Conservation (phyloP, 2,329 filamentous ascomycete genomes). For the Xylariales sp. region DNA sequence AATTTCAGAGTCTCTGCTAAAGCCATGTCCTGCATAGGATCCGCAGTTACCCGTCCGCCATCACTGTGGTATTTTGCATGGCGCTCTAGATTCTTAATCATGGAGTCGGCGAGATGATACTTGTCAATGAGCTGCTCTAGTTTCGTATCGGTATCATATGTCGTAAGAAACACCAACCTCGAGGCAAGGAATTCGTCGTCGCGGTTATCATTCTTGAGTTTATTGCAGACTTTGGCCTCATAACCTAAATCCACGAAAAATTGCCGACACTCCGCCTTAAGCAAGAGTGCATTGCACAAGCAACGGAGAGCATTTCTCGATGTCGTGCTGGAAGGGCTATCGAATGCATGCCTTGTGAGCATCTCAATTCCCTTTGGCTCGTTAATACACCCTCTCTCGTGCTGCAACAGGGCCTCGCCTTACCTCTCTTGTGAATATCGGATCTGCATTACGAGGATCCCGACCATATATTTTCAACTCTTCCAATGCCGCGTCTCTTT, state of each 20-base stretch:
- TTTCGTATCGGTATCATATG: slow-evolving; percentile 78
- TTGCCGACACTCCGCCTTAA: slow-evolving; percentile 75
- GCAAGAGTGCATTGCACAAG: slow-evolving; percentile 84
- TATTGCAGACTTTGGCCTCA: slow-evolving; percentile 74
- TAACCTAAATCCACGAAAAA: slow-evolving; percentile 78
- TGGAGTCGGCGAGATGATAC: slow-evolving; percentile 73
- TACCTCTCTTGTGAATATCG: slow-evolving; percentile 86
- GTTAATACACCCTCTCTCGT: slow-evolving; percentile 35
- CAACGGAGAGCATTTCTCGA: slow-evolving; percentile 83
- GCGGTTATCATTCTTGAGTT: slow-evolving; percentile 76
- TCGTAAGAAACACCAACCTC: slow-evolving; percentile 83
- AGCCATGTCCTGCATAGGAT: slow-evolving; percentile 81
- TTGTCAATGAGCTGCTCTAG: slow-evolving; percentile 73
- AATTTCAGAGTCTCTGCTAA: slow-evolving; percentile 87
- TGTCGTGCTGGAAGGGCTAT: slow-evolving; percentile 69
- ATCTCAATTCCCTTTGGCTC: slow-evolving; percentile 75
- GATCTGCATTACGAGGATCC: slow-evolving; percentile 76
- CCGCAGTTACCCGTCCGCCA: slow-evolving; percentile 49
- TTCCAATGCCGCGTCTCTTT: slow-evolving; percentile 70
- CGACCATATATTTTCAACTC: slow-evolving; percentile 84
- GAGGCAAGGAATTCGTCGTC: slow-evolving; percentile 89
- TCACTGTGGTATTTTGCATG: slow-evolving; percentile 66
- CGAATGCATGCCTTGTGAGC: slow-evolving; percentile 78
- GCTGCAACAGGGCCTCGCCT: slow-evolving; percentile 8
- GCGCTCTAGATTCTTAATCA: slow-evolving; percentile 75